Base-by-base conservation (phyloP, 2,329 filamentous ascomycete genomes). In the Epichloe festucae region DNA sequence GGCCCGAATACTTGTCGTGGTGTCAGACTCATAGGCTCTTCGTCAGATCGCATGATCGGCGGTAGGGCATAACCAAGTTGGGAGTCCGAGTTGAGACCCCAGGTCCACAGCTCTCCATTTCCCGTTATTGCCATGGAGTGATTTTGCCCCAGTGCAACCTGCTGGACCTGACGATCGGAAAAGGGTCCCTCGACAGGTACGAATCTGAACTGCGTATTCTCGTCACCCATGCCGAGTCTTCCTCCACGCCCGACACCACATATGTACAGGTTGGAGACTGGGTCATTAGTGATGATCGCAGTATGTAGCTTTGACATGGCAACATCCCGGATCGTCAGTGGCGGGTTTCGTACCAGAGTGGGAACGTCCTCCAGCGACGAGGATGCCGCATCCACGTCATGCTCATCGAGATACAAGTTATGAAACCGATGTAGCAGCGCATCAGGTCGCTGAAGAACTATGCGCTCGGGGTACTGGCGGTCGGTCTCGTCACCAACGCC, bases 401-500 rank as follows among this genome's bases (percentile, higher is more conserved):
- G 63, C 17, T 76, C 64, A 34, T 77, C 73, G 5, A 84, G 69
- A 59, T 85, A 78, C 57, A 90, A 85, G 38, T 78, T 73, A 61
- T 89, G 81, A 57, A 95, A 87, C 46, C 81, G 76, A 48, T 80
- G 78, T 14, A 95, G 66, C 1, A 97, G 73, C 62, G 88, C 81
- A 23, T 87, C 82, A 0, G 93, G 89, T 15, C 91, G 81, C 51
- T 81, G 79, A 36, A 97, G 67, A 35, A 76, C 72, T 11, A 96
- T 81, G 10, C 89, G 85, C 65, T 97, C 93, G 0, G 93, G 93
- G 60, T 85, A 95, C 57, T 97, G 90, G 3, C 93, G 82, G 63
- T 98, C 91, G 64, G 96, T 89, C 61, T 94, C 85, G 63, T 98
- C 90, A n/a, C 90, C 90, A 54, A 97, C 84, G 1, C 93, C 93